Base-by-base conservation (phyloP, 805 yeast genomes). In the Saccharomycopsis sp. region DNA sequence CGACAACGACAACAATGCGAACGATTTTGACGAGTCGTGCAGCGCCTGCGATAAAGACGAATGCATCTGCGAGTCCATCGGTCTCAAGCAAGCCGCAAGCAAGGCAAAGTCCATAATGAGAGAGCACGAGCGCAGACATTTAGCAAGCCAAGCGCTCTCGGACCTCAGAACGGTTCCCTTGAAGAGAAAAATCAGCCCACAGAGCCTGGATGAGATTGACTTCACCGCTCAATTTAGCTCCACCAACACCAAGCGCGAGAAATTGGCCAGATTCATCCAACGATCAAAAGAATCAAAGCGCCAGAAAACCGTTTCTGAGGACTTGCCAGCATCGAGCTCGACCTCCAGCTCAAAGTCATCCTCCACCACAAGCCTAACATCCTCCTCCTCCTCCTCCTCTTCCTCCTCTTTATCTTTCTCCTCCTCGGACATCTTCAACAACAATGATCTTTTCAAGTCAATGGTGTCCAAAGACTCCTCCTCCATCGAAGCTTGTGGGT, bases 401-500 rank as follows among this genome's bases (percentile, higher is more conserved):
- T 21, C 26, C 12, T 22, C 37, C 12, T 16, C 23, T 12, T 13
- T 30, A 30, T 8, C 17, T 13, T 18, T 18, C n/a, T 8, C 17
- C 10, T 13, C 29, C 12, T 17, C 37, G 13, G 46, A 45, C 27
- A 36, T 36, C 22, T 38, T 45, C 20, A 16, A 19, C 7, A 38
- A 42, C 25, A 42, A 34, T 23, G 45, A 41, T 19, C 34, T 45
- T 13, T 45, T 45, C 29, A 41, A 38, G 29, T 20, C 39, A 12
- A 17, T 42, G 15, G 41, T 36, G 4, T 42, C 34, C 26, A 45
- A 31, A 37, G 44, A 40, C 4, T 16, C 22, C 4, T 17, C 21
- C 16, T 20, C 27, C 7, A 32, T 46, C 30, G 94, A 83, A 50
- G 75, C 81, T 44, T 89, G 97, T 60, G 97, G 97, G 0, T 88